Evolutionary conservation across 257 asterid species (phyloP), one percentile per base, ranked within the genome.

Genomic region (Pogostemon cablin): DNA sequence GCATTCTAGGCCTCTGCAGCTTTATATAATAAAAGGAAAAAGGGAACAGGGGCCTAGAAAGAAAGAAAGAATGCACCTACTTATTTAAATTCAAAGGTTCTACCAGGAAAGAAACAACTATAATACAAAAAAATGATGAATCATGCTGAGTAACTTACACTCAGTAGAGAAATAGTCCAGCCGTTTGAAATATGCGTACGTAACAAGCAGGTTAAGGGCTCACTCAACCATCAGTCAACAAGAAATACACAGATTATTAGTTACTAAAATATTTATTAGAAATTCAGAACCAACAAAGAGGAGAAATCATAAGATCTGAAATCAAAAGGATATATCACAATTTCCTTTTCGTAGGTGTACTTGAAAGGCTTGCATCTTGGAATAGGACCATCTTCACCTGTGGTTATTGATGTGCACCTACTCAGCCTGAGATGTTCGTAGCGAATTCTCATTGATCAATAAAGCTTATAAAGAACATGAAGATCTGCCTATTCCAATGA

Each of bases 361-460:
- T 95, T 95, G 66, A 91, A 95, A 52, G 99, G 99, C 86, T 95
- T 95, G 99, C 99, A 95, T 83, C 99, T 95, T 38, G 99, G 98
- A 79, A 91, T 95, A 47, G 98, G 96, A 66, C 99, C 99, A 82
- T 95, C 99, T 85, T 91, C 98, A 32, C 98, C 99, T 0, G 99
- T 95, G 71, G 84, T 83, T 67, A 91, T 89, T 38, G 89, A 86
- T 46, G 99, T 88, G 77, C 99, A 95, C 81, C 98, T 90, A 80
- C 96, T 86, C 84, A 93, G 77, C 85, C 97, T 93, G 83, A 73
- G 52, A 72, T 32, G 64, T 71, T 68, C 69, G 71, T n/a, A 62
- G 58, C 9, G 55, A 60, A 48, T 41, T 37, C 62, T 53, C 50
- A 73, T 60, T 47, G 66, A 67, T 75, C 8, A 66, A 39, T 49